Evolutionary conservation across 768 basidiomycete genomes (phyloP).

Genomic region (Crepidotus variabilis): DNA sequence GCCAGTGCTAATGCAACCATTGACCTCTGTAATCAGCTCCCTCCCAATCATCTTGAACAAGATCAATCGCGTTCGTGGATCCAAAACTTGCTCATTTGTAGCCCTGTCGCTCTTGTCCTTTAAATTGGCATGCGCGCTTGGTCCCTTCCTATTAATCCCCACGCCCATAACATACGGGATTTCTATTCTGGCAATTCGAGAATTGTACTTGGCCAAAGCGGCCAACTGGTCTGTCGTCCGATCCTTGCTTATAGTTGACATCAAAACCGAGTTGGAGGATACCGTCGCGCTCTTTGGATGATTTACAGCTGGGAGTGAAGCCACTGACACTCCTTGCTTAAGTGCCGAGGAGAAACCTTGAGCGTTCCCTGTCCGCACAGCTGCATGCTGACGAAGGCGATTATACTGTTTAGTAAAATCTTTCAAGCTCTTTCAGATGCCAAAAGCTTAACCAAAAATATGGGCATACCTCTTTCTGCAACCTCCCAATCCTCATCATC

Average conservation of each 20-base stretch:
- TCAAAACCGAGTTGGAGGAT: conserved; percentile 16
- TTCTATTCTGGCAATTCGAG: conserved; percentile 72
- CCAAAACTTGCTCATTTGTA: conserved; percentile 94
- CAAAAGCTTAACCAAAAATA: conserved; percentile 13
- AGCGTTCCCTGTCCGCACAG: conserved; percentile 71
- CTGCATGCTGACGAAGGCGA: conserved; percentile 87
- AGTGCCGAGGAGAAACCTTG: conserved; percentile 54
- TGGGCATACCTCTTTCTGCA: conserved; percentile 63
- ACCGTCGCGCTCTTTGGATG: conserved; percentile 41
- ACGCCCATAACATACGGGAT: conserved; percentile 64
- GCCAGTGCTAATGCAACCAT: conserved; percentile 95
- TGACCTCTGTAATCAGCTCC: conserved; percentile 83
- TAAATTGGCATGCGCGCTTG: conserved; percentile 77
- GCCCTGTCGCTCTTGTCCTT: conserved; percentile 98
- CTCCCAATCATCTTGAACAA: conserved; percentile 95
- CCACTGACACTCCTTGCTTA: conserved; percentile 46
- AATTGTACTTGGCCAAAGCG: conserved; percentile 72
- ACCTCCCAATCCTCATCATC: conserved; percentile 91
- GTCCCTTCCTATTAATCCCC: conserved; percentile 90
- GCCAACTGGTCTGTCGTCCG: conserved; percentile 70
- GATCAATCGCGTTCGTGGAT: conserved; percentile 91
- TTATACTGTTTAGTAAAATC: conserved; percentile 99
- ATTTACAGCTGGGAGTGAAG: conserved; percentile 69
- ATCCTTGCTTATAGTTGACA: conserved; percentile 38
- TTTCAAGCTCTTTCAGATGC: conserved; percentile 26